These are phyloP conservation scores for Saccharum hybrid DNA, from an alignment of 202 grass and related monocot genomes.

Conservation along the genomic window DNA sequence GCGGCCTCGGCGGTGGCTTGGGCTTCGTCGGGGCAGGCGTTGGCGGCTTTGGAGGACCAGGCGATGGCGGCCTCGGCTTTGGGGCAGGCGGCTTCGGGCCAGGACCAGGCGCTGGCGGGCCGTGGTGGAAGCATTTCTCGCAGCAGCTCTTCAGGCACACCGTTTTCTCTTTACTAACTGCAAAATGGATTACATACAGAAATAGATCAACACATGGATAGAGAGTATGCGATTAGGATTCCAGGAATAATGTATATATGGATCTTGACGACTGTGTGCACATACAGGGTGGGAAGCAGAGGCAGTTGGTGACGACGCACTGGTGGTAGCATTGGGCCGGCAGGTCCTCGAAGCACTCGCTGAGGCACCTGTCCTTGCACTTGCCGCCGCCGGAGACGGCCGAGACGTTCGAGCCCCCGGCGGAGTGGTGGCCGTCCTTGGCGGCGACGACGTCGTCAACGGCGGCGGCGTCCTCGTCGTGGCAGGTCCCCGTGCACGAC, in stretches of 20 bases:
- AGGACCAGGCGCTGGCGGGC: conserved; percentile 5
- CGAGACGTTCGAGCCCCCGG: too few relatives aligned
- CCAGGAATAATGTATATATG: too few relatives aligned
- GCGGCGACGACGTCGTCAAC: background rate
- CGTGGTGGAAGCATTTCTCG: conserved; percentile 46
- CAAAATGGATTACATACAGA: too few relatives aligned
- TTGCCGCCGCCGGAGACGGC: background rate
- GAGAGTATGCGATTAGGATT: too few relatives aligned
- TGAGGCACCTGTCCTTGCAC: conserved; percentile 49
- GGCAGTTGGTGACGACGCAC: conserved; percentile 46
- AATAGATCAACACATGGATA: too few relatives aligned
- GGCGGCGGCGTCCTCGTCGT: background rate
- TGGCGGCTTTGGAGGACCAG: background rate
- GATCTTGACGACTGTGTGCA: background rate
- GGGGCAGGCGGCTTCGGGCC: conserved; percentile 1
- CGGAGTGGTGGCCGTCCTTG: background rate
- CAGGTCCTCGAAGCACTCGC: conserved; percentile 48
- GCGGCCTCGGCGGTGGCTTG: background rate
- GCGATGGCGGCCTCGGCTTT: background rate
- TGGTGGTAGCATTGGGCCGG: conserved; percentile 43
- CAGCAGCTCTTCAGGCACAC: conserved; percentile 45
- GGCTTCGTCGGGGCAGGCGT: background rate
- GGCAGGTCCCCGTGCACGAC: conserved; percentile 33
- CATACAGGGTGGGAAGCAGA: conserved; percentile 39
- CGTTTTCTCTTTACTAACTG: conserved; percentile 34